These are phyloP conservation scores for Kazachstania sp. DNA, from an alignment of 1,139 yeast species.

Conservation along the genomic window DNA sequence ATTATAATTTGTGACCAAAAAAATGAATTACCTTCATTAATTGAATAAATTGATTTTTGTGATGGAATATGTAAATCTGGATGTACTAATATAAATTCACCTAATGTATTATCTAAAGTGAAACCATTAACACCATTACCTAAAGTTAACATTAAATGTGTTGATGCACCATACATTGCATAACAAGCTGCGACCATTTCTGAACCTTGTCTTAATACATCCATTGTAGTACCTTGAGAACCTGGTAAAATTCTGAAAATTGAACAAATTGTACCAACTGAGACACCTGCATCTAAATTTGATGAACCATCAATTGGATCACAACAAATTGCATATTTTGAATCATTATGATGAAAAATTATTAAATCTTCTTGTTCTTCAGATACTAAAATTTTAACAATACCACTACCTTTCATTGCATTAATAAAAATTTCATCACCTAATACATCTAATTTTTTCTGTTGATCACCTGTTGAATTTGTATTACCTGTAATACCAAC, in stretches of 20 bases:
- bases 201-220: constrained; percentile 81
- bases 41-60: constrained; percentile 69
- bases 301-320: constrained; percentile 98
- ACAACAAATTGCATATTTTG: constrained; percentile 92
- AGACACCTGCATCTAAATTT: constrained; percentile 95
- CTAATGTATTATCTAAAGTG: constrained; percentile 85
- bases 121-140: constrained; percentile 92
- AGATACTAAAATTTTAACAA: constrained; percentile 81
- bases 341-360: constrained; percentile 66
- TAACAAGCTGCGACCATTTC: constrained; percentile 98
- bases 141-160: constrained; percentile 86
- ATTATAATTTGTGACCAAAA: constrained; percentile 76
- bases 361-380: constrained; percentile 97
- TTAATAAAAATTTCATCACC: constrained; percentile 97
- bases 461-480: constrained; percentile 93
- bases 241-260: constrained; percentile 67
- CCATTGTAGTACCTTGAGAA: constrained; percentile 75
- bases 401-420: constrained; percentile 90
- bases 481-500: constrained; percentile 79
- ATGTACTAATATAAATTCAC: constrained; percentile 89
- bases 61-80: constrained; percentile 67
- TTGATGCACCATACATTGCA: constrained; percentile 99
- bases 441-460: constrained; percentile 91
- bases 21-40: constrained; percentile 86
- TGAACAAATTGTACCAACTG: constrained; percentile 96